These are phyloP conservation scores for Trametes elegans DNA, from an alignment of 768 basidiomycete species.

Conservation along the genomic window DNA sequence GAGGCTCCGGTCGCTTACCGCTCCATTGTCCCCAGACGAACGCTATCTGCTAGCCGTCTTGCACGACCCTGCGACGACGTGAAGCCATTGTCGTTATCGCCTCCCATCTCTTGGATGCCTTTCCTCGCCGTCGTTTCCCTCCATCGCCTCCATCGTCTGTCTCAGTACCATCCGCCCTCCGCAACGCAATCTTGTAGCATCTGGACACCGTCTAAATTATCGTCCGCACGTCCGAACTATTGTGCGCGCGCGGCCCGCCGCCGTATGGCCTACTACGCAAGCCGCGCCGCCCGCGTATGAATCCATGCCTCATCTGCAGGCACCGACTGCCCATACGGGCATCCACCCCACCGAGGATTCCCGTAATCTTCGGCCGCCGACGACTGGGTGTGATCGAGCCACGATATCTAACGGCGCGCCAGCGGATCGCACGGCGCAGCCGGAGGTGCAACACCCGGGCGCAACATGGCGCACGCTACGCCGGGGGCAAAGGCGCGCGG, in stretches of 20 bases:
- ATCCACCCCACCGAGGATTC: no score
- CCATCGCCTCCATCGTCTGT: not conserved
- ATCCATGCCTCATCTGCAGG: no score
- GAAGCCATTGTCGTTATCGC: conserved; percentile 12
- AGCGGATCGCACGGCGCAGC: no score
- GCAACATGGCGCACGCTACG: not conserved
- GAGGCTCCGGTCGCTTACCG: not conserved
- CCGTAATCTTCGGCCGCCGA: no score
- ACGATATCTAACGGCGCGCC: no score
- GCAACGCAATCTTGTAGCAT: conserved; percentile 12
- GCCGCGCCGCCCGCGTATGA: no score
- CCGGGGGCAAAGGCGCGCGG: not conserved
- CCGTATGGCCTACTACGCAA: no score
- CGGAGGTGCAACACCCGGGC: no score
- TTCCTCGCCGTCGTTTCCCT: not conserved
- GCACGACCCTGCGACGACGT: conserved; percentile 63
- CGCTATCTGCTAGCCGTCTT: conserved; percentile 81
- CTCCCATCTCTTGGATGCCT: not conserved
- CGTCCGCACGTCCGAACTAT: no score
- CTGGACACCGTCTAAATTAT: conserved; percentile 17
- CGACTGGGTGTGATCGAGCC: no score
- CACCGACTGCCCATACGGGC: no score
- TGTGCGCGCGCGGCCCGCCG: not conserved
- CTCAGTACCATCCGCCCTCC: conserved; percentile 5
- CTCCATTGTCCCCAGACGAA: conserved; percentile 50